Base-by-base conservation (phyloP, 768 basidiomycete species). In the Trametes villosa region DNA sequence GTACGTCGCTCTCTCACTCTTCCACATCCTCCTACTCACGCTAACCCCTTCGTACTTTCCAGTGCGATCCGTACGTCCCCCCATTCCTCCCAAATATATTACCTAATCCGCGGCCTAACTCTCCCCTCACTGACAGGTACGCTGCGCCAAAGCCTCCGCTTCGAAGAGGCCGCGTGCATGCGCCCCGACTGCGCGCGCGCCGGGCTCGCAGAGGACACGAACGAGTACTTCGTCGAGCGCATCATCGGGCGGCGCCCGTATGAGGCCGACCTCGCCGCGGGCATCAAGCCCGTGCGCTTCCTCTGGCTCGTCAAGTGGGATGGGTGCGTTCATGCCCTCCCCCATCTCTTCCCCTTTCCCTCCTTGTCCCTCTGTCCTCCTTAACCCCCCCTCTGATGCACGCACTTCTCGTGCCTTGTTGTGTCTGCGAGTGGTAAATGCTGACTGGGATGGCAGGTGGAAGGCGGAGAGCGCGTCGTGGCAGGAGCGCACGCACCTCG, bases 221-320 rank as follows among this genome's bases (percentile, higher is more conserved):
- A 60, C 38, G 60, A 67, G 40, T 68, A 62, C 45, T 68, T 66
- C 46, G 55, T 68, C 12, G 68, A 68, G n/a, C 61, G 65, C 20
- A 65, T 68, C 46, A 63, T 68, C 18, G 68, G 68, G 15, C 68
- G 68, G 7, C 57, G 61, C 1, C 67, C 67, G 18, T 59, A 51
- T 40, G 55, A 59, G 12, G 42, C 57, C 1, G 48, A 54, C 24
- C 20, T 48, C 27, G 52, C 59, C 13, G 33, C 30, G 4, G 48
- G 33, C 27, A 11, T 55, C 36, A 41, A 24, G 24, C 40, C 48
- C 8, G 30, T 22, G 9, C 29, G 53, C 1, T 68, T 63, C 55
- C 33, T 67, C 44, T 68, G 64, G 65, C 55, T 68, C 12, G 63
- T 65, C 20, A 68, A 65, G 49, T 68, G 65, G 68, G 53, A 62